Evolutionary conservation across 192 early-diverging fungal genomes (phyloP).

Genomic region (Polychytrium aggregatum): DNA sequence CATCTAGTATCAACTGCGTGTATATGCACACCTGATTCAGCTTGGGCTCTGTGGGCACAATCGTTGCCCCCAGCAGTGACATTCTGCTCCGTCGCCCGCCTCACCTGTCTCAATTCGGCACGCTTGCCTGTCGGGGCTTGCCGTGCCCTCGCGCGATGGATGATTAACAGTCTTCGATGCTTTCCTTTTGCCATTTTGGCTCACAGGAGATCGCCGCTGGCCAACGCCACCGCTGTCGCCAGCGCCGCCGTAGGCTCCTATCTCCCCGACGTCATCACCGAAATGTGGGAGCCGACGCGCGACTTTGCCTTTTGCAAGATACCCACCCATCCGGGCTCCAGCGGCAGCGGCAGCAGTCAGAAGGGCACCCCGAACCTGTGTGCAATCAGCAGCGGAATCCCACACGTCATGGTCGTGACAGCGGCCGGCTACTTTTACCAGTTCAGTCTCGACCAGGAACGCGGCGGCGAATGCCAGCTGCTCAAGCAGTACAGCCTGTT

Average conservation of each 20-base stretch:
- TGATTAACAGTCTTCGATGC: no score
- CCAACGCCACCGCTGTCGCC: conserved; percentile 29
- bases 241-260: conserved; percentile 75
- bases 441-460: conserved; percentile 77
- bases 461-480: conserved; percentile 79
- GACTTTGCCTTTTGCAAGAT: conserved; percentile 92
- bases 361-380: conserved; percentile 34
- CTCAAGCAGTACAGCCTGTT: conserved; percentile 57
- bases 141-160: no score
- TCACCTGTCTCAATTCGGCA: no score
- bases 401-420: conserved; percentile 82
- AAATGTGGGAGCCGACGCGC: conserved; percentile 90
- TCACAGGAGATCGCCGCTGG: conserved; percentile 22
- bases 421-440: conserved; percentile 85
- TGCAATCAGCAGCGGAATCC: conserved; percentile 16
- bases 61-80: no score
- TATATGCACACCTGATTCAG: no score
- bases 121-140: no score
- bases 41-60: no score
- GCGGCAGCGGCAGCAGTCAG: conserved; percentile 1
- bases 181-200: no score
- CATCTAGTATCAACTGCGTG: no score
- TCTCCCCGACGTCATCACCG: conserved; percentile 72
- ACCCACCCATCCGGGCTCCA: conserved; percentile 34
- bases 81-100: no score